Conservation (phyloP, 129 eudicot species). For the Lactuca sativa region DNA sequence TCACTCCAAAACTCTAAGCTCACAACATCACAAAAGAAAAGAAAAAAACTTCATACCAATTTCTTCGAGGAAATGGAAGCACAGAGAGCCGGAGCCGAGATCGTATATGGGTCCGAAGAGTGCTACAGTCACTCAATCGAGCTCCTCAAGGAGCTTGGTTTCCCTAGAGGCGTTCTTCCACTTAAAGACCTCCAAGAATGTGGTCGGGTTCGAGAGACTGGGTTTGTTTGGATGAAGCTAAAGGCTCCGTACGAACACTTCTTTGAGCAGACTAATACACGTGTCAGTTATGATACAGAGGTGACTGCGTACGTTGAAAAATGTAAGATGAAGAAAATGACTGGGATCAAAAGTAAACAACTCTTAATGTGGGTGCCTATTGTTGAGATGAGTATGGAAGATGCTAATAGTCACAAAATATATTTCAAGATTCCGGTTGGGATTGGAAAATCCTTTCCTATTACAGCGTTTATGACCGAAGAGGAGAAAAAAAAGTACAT, state of each 20-base stretch:
- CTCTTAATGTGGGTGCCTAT: conserved; percentile 77
- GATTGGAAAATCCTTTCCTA: conserved; percentile 66
- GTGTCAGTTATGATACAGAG: conserved; percentile 62
- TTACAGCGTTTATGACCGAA: conserved; percentile 66
- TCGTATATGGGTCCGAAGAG: conserved; percentile 58
- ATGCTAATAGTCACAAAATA: conserved; percentile 39
- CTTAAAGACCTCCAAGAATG: conserved; percentile 78
- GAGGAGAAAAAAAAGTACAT: conserved; percentile 52
- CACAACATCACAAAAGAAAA: background rate
- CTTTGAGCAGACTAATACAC: conserved; percentile 54
- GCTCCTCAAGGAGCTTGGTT: conserved; percentile 69
- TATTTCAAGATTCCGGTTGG: conserved; percentile 68
- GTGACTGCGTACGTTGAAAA: conserved; percentile 80
- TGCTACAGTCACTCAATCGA: conserved; percentile 56
- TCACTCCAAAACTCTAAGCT: too few relatives aligned
- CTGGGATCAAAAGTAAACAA: conserved; percentile 81
- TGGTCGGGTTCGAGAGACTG: conserved; percentile 69
- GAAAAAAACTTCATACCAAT: background rate
- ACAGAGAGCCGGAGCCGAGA: conserved; percentile 68
- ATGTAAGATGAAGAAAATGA: conserved; percentile 79
- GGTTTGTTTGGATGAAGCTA: conserved; percentile 81
- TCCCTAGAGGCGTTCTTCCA: conserved; percentile 77
- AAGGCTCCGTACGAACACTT: conserved; percentile 83
- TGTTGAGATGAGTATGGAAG: conserved; percentile 68
- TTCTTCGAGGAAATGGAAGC: conserved; percentile 11